phyloP scores from a whole-genome alignment of 192 early-diverging fungal genomes.

The Rhizoclosmatium sp. region DNA sequence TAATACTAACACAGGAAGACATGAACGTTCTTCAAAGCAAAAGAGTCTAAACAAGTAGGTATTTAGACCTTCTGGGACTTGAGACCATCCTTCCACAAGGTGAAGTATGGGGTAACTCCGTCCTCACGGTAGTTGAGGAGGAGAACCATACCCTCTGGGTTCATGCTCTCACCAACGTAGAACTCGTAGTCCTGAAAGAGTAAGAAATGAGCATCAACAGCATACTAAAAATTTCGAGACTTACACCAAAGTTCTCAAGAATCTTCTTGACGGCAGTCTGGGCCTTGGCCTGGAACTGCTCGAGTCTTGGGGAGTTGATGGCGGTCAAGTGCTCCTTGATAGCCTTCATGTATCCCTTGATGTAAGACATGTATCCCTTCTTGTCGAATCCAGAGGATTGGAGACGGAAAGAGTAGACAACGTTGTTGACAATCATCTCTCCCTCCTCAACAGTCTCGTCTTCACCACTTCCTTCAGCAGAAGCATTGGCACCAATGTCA shows the following conservation, averaged over 20 bases:
- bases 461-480: conserved; percentile 69
- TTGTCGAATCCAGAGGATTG: conserved; percentile 83
- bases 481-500: conserved; percentile 92
- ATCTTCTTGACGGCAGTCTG: conserved; percentile 78
- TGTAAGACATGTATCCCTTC: conserved; percentile 88
- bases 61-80: conserved; percentile 72
- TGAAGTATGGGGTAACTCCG: conserved; percentile 89
- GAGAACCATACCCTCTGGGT: conserved; percentile 86
- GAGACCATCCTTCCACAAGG: conserved; percentile 90
- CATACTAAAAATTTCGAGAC: neutral
- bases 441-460: conserved; percentile 62
- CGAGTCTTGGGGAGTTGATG: conserved; percentile 66
- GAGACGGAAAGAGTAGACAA: conserved; percentile 83
- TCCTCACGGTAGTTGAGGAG: conserved; percentile 96
- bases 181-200: conserved; percentile 80
- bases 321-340: conserved; percentile 70
- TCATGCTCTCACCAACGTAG: conserved; percentile 86
- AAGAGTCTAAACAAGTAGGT: neutral
- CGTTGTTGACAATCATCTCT: conserved; percentile 78
- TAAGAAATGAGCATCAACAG: neutral
- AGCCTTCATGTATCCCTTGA: conserved; percentile 94
- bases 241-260: conserved; percentile 74
- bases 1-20: no score
- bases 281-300: conserved; percentile 71
- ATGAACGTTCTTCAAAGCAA: neutral